These are phyloP conservation scores for Thraustochytrium sp. DNA, from an alignment of 352 stramenopile genomes.

Conservation along the genomic window DNA sequence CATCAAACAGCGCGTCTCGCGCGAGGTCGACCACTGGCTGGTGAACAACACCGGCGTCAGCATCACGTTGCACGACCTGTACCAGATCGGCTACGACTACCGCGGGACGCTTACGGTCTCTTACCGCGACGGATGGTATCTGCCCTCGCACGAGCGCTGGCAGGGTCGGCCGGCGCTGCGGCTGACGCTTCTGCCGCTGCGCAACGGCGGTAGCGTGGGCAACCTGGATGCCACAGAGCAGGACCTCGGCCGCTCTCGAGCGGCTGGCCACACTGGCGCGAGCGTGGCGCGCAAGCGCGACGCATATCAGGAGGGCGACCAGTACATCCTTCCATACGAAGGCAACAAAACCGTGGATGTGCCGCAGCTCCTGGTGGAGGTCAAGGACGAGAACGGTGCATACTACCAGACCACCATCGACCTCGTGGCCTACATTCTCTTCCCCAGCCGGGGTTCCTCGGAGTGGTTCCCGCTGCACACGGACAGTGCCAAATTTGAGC, in stretches of 20 bases:
- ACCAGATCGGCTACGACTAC: constrained; percentile 26
- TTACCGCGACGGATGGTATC: constrained; percentile 31
- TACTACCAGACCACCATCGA: constrained; percentile 1
- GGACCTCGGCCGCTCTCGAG: too few species aligned
- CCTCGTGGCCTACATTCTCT: constrained; percentile 25
- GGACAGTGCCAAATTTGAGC: not conserved
- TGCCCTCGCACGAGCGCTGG: constrained; percentile 5
- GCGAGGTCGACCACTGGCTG: constrained; percentile 1
- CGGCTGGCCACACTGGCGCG: not conserved
- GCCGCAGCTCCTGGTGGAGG: constrained; percentile 14
- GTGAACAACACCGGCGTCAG: constrained; percentile 31
- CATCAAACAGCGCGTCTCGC: not conserved
- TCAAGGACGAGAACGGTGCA: not conserved
- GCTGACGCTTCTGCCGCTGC: not conserved
- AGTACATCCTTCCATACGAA: constrained; percentile 4
- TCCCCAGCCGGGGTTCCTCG: not conserved
- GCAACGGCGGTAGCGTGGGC: not conserved
- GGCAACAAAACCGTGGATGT: not conserved
- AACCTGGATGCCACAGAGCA: not conserved
- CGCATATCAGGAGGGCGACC: not conserved
- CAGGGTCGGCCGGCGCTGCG: not conserved
- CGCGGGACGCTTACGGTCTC: not conserved
- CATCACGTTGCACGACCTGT: not conserved
- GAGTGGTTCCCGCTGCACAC: constrained; percentile 20
- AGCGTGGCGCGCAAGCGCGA: not conserved